These are phyloP conservation scores for Onygena corvina DNA, from an alignment of 2,329 filamentous ascomycete genomes.

Conservation along the genomic window DNA sequence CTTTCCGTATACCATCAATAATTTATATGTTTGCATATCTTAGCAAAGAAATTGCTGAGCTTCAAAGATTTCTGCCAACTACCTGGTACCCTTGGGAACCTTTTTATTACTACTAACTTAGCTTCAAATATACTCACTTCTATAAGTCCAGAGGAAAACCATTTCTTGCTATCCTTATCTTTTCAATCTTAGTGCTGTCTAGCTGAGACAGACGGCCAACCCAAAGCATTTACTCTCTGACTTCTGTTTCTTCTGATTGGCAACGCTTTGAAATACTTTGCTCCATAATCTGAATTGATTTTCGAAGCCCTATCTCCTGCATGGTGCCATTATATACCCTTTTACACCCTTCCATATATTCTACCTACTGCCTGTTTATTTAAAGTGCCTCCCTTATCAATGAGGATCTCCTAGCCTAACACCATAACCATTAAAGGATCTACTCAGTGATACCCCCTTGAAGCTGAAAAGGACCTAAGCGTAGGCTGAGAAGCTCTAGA, in stretches of 20 bases:
- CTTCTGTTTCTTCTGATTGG: neutral
- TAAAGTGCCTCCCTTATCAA: too few species aligned
- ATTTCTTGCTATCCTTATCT: neutral
- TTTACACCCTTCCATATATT: too few species aligned
- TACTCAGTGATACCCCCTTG: too few species aligned
- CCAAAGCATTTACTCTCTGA: neutral
- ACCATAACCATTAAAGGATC: too few species aligned
- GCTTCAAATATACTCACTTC: neutral
- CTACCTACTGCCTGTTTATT: too few species aligned
- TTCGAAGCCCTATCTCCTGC: neutral
- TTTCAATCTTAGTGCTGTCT: too few species aligned
- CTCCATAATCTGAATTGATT: neutral
- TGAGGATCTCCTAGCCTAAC: too few species aligned
- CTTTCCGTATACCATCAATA: neutral
- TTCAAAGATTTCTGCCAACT: neutral
- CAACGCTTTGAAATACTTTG: neutral
- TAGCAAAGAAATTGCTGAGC: neutral
- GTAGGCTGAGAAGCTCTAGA: neutral
- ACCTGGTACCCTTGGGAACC: too few species aligned
- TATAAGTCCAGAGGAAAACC: neutral
- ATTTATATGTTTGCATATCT: constrained; percentile 4
- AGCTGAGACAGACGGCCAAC: too few species aligned
- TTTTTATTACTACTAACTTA: neutral
- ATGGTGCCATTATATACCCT: neutral
- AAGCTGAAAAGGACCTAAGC: too few species aligned